A percentile compares a stretch with the other conserved stretches of the same genome.
These are phyloP conservation scores for Turritis glabra DNA, from an alignment of 345 rosid genomes.

Conservation along the genomic window DNA sequence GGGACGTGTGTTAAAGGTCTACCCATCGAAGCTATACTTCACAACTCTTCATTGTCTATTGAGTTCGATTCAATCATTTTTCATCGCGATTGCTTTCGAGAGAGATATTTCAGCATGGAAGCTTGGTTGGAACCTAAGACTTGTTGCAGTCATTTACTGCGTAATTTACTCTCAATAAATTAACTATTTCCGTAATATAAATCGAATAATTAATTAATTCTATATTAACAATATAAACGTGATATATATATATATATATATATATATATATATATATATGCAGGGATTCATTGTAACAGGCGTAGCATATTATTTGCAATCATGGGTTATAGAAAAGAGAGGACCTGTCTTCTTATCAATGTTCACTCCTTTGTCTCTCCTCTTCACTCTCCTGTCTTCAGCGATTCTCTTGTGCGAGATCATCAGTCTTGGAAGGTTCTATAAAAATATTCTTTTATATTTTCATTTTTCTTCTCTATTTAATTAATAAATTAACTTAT, in stretches of 20 bases:
- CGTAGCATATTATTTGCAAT: slow-evolving; percentile 75
- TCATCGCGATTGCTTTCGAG: slow-evolving; percentile 71
- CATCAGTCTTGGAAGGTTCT: slow-evolving; percentile 74
- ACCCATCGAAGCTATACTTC: slow-evolving; percentile 85
- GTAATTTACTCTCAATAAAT: slow-evolving; percentile 53
- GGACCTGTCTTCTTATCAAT: slow-evolving; percentile 93
- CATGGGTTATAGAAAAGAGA: slow-evolving; percentile 87
- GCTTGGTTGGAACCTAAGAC: slow-evolving; percentile 79
- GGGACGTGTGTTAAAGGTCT: slow-evolving; percentile 59
- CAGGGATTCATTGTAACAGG: slow-evolving; percentile 96
- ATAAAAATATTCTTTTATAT: neutral
- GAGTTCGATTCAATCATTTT: slow-evolving; percentile 73
- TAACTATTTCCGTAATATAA: too few species aligned
- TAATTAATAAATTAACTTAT: neutral
- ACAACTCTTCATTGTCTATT: slow-evolving; percentile 75
- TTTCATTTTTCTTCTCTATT: neutral
- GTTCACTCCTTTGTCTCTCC: slow-evolving; percentile 74
- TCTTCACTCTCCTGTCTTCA: slow-evolving; percentile 68
- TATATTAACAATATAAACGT: neutral
- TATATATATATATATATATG: too few species aligned
- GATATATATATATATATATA: too few species aligned
- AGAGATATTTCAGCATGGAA: slow-evolving; percentile 76
- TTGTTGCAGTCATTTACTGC: slow-evolving; percentile 76
- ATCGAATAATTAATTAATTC: neutral
- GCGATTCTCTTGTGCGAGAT: slow-evolving; percentile 62